These are phyloP conservation scores for Ceratocystis papillata DNA, from an alignment of 2,329 filamentous ascomycete species.

Conservation along the genomic window DNA sequence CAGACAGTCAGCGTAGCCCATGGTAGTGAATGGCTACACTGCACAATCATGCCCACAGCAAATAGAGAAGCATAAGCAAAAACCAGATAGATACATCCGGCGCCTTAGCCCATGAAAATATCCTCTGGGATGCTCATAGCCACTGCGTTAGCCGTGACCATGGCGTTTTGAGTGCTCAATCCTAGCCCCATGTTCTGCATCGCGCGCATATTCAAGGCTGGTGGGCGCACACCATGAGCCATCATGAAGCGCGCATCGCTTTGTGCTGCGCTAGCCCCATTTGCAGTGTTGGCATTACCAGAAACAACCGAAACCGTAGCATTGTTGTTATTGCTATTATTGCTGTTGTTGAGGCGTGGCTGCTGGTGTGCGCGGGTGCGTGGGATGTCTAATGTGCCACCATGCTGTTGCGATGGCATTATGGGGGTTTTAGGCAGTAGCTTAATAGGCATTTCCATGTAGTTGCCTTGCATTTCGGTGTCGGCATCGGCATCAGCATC, in stretches of 20 bases:
- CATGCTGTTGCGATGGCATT: constrained; percentile 32
- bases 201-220: constrained; percentile 35
- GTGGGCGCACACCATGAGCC: constrained; percentile 7
- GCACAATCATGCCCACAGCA: background rate
- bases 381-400: constrained; percentile 36
- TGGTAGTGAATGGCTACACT: background rate
- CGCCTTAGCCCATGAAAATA: constrained; percentile 43
- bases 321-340: background rate
- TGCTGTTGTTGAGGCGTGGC: constrained; percentile 12
- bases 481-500: constrained; percentile 34
- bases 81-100: background rate
- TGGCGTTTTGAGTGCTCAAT: constrained; percentile 33
- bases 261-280: background rate
- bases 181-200: constrained; percentile 37
- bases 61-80: background rate
- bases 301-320: background rate
- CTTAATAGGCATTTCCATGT: constrained; percentile 33
- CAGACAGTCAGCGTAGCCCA: background rate
- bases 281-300: background rate
- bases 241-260: constrained; percentile 19
- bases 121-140: constrained; percentile 37
- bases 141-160: constrained; percentile 37
- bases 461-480: constrained; percentile 49
- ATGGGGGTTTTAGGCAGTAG: constrained; percentile 24
- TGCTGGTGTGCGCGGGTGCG: constrained; percentile 31